Base-by-base conservation (phyloP, 1,284 basidiomycete genomes). In the Papiliotrema fonsecae region DNA sequence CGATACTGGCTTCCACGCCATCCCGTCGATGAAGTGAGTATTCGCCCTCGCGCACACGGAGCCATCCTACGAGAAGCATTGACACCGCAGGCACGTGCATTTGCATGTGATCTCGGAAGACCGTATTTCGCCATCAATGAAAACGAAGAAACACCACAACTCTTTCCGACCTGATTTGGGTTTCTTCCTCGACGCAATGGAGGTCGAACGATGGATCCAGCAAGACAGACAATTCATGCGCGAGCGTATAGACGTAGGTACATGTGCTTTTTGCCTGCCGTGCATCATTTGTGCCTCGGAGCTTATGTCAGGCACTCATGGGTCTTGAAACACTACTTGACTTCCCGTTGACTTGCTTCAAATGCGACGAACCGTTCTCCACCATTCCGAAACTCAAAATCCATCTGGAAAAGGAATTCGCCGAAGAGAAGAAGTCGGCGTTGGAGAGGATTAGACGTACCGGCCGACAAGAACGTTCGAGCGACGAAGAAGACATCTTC, bases 111-210 rank as follows among this genome's bases (percentile, higher is more conserved):
- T 97, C 25, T 94, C 91, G 0, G 78, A 80, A 19, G 93, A 98
- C 66, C 74, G 96, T 18, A 78, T 82, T 43, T 85, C 86, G 0
- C 77, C 81, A 2, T 74, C 76, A 31, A 74, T 97, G 74, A 97
- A 94, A 73, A 81, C 80, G 54, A 97, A 96, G 78, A 92, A 88
- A 63, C 92, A 97, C 62, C 91, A 91, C 76, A 91, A 94, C 67
- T 90, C 89, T 2, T 98, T 97, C 75, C 83, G 88, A 60, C 94
- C 93, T 0, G 80, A 80, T 26, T 76, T 81, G 13, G 92, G 89
- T 0, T 97, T 92, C 75, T 97, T 96, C 70, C 64, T 97, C 0
- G 80, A 83, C 47, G 74, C 96, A 4, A 77, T 81, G 30, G 82
- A 88, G 5, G 84, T 96, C 4, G 72, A 87, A 35, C 76, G 77